Conservation (phyloP, 2,329 filamentous ascomycete genomes). For the Lasiodiplodia gonubiensis region DNA sequence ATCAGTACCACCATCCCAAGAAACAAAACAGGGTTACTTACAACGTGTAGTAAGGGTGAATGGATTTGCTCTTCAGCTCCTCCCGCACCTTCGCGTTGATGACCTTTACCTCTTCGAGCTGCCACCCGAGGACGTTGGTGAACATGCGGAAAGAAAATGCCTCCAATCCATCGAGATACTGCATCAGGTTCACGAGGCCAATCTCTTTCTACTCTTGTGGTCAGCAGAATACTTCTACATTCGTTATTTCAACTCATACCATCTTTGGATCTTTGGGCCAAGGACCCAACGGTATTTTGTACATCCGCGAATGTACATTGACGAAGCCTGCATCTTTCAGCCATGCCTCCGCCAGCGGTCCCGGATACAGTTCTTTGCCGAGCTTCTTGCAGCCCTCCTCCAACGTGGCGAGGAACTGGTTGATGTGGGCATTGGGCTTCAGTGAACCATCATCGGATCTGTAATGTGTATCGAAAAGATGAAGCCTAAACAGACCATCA, state of each 20-base stretch:
- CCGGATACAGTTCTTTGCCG: constrained; percentile 33
- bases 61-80: constrained; percentile 38
- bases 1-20: background rate
- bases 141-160: constrained; percentile 51
- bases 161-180: constrained; percentile 50
- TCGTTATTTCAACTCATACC: constrained; percentile 13
- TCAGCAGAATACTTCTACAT: background rate
- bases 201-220: background rate
- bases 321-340: constrained; percentile 49
- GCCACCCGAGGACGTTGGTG: constrained; percentile 50
- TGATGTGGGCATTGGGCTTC: constrained; percentile 24
- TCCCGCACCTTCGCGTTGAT: constrained; percentile 41
- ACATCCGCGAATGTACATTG: constrained; percentile 47
- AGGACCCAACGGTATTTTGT: constrained; percentile 38
- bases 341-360: constrained; percentile 45
- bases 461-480: constrained; percentile 52
- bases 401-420: constrained; percentile 18
- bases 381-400: constrained; percentile 21
- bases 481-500: constrained; percentile 36
- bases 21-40: constrained; percentile 29
- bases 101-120: constrained; percentile 51
- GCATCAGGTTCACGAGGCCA: constrained; percentile 45
- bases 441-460: constrained; percentile 46
- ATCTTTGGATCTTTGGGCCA: constrained; percentile 36
- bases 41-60: constrained; percentile 42